Conservation (phyloP, 2,329 filamentous ascomycete species). For the Ophiocordyceps polyrhachis-furcata region DNA sequence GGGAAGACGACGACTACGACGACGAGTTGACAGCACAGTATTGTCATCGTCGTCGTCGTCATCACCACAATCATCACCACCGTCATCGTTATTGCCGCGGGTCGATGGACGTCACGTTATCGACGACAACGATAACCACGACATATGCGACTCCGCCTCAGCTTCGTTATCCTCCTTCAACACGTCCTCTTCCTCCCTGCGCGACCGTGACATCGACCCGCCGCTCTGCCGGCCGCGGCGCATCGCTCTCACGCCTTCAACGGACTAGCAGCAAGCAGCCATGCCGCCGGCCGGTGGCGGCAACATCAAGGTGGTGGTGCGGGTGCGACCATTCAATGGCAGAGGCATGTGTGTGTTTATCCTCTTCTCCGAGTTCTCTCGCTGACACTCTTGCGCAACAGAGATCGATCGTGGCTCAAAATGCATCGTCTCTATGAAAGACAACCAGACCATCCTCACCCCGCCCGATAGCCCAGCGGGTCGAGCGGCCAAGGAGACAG, state of each 20-base stretch:
- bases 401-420: constrained; percentile 80
- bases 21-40: constrained; percentile 1
- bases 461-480: constrained; percentile 44
- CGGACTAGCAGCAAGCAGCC: constrained; percentile 14
- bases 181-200: not conserved
- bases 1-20: not conserved
- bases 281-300: constrained; percentile 50
- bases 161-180: not conserved
- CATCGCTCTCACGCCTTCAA: constrained; percentile 9
- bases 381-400: constrained; percentile 16
- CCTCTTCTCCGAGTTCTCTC: not conserved
- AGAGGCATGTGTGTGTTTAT: constrained; percentile 41
- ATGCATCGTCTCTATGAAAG: constrained; percentile 97
- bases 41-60: not conserved
- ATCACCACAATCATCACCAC: too few species aligned
- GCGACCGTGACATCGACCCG: not conserved
- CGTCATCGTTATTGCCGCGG: too few species aligned
- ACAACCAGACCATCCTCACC: constrained; percentile 69
- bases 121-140: not conserved
- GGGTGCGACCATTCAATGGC: constrained; percentile 85
- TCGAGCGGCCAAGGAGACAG: constrained; percentile 53
- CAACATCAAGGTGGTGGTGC: constrained; percentile 99
- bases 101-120: not conserved
- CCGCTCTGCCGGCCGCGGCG: constrained; percentile 7
- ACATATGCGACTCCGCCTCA: not conserved